Base-by-base conservation (phyloP, 345 rosid species). In the Eucalyptus melliodora region DNA sequence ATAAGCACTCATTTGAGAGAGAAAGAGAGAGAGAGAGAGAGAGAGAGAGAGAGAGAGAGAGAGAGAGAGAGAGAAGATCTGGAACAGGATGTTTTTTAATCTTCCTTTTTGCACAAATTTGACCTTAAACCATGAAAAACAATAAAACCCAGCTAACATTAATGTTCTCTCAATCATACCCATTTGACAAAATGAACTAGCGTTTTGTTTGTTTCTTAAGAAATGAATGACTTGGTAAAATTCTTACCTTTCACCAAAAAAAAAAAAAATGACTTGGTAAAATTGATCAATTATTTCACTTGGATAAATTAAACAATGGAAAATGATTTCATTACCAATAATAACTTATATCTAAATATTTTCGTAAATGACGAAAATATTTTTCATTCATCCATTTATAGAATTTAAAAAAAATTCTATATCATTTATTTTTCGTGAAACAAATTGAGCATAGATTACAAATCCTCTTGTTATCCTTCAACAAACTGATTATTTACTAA, bases 131-230 rank as follows among this genome's bases (percentile, higher is more conserved):
- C 31, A 60, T 60, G 69, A 60, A 60, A 60, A 60, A 59, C 6
- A 26, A 59, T 24, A 27, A 60, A 27, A 30, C 7, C 69, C 31
- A 0, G 69, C 31, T 60, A 60, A 60, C 69, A 60, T 12, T 60
- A 60, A 1, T 13, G 69, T 60, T 60, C 34, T 6, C 31, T 60
- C 69, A 27, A 27, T 60, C 69, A 60, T 6, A 30, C 15, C 31
- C 31, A 11, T 27, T 60, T 11, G n/a, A 60, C 67, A 53, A 53
- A 19, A 59, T 26, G 31, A 60, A 27, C 7, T 27, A 60, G 69
- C 65, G 3, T 30, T 60, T 0, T 0, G 2, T 60, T 12, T 13
- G 4, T 60, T 60, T 5, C n/a, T 2, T 56, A 56, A 24, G 2
- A 56, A 56, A 56, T 56, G 30, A 53, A 53, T 23, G 6, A 56